phyloP scores from a whole-genome alignment of 2,329 filamentous ascomycete species.

The Fulvia fulva region DNA sequence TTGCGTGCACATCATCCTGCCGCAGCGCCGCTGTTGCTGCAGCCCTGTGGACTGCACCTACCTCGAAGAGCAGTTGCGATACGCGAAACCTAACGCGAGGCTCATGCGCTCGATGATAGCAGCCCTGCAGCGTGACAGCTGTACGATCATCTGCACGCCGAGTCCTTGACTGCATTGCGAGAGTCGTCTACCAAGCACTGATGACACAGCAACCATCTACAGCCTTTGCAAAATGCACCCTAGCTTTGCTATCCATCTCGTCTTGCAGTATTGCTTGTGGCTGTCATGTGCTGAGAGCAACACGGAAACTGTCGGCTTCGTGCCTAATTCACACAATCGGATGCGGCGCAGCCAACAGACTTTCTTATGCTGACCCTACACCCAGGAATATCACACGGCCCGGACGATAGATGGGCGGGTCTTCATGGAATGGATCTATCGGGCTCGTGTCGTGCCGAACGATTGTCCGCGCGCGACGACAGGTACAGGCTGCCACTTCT shows the following conservation, averaged over 20 bases:
- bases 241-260: neutral
- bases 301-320: no score
- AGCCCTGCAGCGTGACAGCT: neutral
- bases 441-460: neutral
- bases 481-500: neutral
- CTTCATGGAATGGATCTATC: neutral
- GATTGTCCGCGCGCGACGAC: neutral
- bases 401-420: neutral
- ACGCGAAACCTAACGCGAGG: neutral
- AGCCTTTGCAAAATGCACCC: neutral
- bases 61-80: no score
- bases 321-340: no score
- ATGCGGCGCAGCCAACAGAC: neutral
- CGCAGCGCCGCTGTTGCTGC: neutral
- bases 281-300: no score
- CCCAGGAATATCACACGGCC: neutral
- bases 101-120: neutral
- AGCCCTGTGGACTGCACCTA: neutral
- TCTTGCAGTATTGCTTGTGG: neutral
- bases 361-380: neutral
- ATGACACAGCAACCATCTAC: neutral
- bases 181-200: neutral
- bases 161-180: neutral
- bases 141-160: no score
- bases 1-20: neutral